Evolutionary conservation across 805 yeast species (phyloP).

Genomic region (Jamesozyma rosinii): DNA sequence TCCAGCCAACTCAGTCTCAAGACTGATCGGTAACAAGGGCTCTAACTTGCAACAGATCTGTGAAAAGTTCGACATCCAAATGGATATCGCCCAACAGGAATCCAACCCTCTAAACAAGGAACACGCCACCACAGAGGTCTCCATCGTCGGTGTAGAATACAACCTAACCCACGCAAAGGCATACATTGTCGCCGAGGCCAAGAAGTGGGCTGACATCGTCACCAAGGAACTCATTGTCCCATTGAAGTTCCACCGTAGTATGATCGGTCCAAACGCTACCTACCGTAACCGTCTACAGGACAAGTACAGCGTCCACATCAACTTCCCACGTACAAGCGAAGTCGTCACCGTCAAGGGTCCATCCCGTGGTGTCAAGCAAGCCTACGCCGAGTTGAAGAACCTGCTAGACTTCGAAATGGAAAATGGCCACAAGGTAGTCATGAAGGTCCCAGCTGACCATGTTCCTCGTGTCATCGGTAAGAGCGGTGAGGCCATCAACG

Average conservation of each 20-base stretch:
- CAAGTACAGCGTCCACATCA: conserved; percentile 72
- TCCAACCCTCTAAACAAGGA: background rate
- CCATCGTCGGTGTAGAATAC: conserved; percentile 66
- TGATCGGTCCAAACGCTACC: conserved; percentile 77
- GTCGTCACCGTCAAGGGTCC: conserved; percentile 73
- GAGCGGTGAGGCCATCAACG: conserved; percentile 72
- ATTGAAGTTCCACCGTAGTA: conserved; percentile 62
- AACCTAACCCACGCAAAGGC: conserved; percentile 66
- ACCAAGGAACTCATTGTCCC: conserved; percentile 61
- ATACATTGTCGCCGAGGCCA: conserved; percentile 48
- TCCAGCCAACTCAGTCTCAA: conserved; percentile 59
- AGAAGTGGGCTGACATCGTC: conserved; percentile 76
- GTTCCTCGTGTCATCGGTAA: conserved; percentile 85
- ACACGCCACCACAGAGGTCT: conserved; percentile 37
- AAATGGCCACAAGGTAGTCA: conserved; percentile 59
- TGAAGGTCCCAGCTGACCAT: conserved; percentile 63
- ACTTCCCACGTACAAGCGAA: conserved; percentile 63
- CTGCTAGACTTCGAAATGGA: conserved; percentile 79
- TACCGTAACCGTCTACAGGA: conserved; percentile 79
- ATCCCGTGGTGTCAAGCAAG: conserved; percentile 76
- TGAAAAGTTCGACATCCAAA: conserved; percentile 63
- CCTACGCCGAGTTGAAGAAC: conserved; percentile 75
- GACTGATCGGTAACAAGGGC: conserved; percentile 88
- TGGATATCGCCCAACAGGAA: conserved; percentile 56
- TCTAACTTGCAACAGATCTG: conserved; percentile 56